Evolutionary conservation across 1,284 basidiomycete genomes (phyloP).

Genomic region (Ustilago xerochloae): DNA sequence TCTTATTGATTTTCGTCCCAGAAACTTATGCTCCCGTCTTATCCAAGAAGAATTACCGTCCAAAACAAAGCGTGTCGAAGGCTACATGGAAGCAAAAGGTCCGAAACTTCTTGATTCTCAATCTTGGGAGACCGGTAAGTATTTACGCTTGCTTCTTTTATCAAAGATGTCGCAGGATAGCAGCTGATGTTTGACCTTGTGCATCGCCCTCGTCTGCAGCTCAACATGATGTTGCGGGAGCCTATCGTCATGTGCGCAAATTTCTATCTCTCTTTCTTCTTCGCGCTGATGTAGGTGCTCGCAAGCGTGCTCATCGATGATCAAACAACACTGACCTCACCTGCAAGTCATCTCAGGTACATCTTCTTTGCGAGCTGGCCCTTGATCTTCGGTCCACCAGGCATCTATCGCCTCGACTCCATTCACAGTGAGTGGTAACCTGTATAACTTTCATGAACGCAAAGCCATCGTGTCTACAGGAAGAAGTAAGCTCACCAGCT

Average conservation of each 20-base stretch:
- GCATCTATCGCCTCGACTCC: conserved; percentile 31
- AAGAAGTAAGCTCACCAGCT: too few species aligned
- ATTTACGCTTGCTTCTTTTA: background rate
- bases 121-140: conserved; percentile 42
- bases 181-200: background rate
- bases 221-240: conserved; percentile 43
- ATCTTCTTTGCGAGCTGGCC: conserved; percentile 47
- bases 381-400: conserved; percentile 38
- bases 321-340: background rate
- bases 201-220: conserved; percentile 1
- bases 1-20: conserved; percentile 20
- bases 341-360: conserved; percentile 11
- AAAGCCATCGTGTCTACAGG: too few species aligned
- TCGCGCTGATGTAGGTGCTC: conserved; percentile 33
- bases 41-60: background rate
- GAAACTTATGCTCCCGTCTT: conserved; percentile 40
- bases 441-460: too few species aligned
- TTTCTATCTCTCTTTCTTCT: conserved; percentile 44
- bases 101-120: conserved; percentile 11
- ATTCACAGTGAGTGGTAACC: conserved; percentile 28
- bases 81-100: conserved; percentile 5
- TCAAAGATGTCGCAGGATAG: background rate
- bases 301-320: too few species aligned
- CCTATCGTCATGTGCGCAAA: conserved; percentile 43
- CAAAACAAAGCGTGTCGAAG: background rate